Conservation (phyloP, 495 filamentous ascomycete genomes). For the Tuber aestivum region DNA sequence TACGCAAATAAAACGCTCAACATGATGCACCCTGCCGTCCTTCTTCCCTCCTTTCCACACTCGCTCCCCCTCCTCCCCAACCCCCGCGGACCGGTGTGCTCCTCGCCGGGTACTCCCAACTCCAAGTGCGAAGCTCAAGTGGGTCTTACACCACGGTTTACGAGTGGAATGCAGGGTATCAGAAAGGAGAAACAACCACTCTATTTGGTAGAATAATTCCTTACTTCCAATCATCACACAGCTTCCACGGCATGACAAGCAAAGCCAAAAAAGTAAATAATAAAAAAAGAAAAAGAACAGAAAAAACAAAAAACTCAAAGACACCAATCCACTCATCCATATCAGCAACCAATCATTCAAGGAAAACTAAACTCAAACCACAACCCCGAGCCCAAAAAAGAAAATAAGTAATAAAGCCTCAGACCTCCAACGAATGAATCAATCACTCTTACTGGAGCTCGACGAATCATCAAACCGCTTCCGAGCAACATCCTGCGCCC, state of each 20-base stretch:
- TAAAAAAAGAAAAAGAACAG: background rate
- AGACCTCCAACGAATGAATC: background rate
- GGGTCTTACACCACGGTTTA: constrained; percentile 2
- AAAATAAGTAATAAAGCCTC: background rate
- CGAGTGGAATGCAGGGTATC: constrained; percentile 1
- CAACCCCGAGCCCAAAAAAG: background rate
- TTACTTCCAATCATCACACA: background rate
- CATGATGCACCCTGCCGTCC: background rate
- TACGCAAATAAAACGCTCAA: background rate
- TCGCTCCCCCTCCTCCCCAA: background rate
- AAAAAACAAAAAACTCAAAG: background rate
- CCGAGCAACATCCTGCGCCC: constrained; percentile 3
- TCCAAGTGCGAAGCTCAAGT: constrained; percentile 1
- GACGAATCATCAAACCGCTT: constrained; percentile 1
- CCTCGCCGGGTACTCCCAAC: background rate
- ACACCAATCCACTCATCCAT: background rate
- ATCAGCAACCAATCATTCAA: background rate
- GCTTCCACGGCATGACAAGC: background rate
- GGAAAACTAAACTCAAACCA: background rate
- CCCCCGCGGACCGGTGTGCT: background rate
- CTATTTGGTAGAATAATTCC: background rate
- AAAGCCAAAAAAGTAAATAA: background rate
- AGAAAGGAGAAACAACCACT: background rate
- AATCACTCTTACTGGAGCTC: background rate
- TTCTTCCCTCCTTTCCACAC: background rate